A percentile compares a stretch with the other conserved stretches of the same genome.
Evolutionary conservation across 208 protist species (phyloP).

Genomic region (Naegleria gruberi): DNA sequence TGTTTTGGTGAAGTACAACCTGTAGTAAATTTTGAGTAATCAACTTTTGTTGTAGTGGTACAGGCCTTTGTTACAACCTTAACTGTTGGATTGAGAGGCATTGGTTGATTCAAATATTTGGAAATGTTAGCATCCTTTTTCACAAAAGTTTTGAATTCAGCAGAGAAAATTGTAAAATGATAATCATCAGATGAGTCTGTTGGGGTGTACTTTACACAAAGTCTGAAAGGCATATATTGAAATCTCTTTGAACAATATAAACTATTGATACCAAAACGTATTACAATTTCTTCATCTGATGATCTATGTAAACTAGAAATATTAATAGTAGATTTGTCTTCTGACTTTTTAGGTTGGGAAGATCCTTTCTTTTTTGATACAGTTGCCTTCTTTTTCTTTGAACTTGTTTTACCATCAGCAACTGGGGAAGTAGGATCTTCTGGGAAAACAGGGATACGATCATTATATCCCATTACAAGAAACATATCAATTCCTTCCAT

Average conservation of each 20-base stretch:
- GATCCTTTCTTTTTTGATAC: background rate
- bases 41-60: background rate
- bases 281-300: background rate
- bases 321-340: background rate
- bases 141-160: constrained; percentile 16
- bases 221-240: background rate
- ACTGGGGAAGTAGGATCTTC: background rate
- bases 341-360: background rate
- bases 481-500: background rate
- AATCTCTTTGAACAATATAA: background rate
- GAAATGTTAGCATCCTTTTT: constrained; percentile 19
- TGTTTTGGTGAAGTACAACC: background rate
- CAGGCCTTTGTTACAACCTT: background rate
- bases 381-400: background rate
- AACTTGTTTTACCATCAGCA: background rate
- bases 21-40: background rate
- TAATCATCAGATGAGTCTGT: background rate
- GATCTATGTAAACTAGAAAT: background rate
- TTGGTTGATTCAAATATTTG: constrained; percentile 16
- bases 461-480: background rate
- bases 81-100: background rate
- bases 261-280: constrained; percentile 13
- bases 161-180: background rate
- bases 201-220: background rate
- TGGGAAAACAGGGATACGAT: background rate